A percentile compares a stretch with the other conserved stretches of the same genome.
These are phyloP conservation scores for Gymnopilus dilepis DNA, from an alignment of 768 basidiomycete genomes.

Conservation along the genomic window DNA sequence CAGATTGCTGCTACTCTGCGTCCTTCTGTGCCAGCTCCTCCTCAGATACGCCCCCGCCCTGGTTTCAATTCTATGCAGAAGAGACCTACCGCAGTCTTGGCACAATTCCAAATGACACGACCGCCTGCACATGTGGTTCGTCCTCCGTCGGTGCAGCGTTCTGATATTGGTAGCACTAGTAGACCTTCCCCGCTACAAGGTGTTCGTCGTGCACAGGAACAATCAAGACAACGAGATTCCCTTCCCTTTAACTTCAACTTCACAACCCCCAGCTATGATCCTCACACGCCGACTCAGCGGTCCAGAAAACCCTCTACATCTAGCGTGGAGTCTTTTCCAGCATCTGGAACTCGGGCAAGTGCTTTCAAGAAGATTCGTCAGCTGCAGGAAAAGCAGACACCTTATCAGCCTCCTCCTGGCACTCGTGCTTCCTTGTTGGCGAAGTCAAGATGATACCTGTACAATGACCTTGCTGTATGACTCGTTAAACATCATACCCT, in stretches of 20 bases:
- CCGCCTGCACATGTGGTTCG: not conserved
- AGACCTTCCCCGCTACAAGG: not conserved
- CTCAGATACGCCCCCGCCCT: not conserved
- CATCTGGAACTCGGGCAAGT: constrained; percentile 40
- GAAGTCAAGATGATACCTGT: not conserved
- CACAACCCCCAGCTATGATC: not conserved
- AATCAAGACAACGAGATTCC: not conserved
- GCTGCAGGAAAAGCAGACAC: constrained; percentile 37
- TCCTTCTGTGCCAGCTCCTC: not conserved
- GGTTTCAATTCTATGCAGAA: constrained; percentile 4
- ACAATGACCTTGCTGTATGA: too few species aligned
- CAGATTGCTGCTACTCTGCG: constrained; percentile 23
- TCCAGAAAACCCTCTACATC: not conserved
- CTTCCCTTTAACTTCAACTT: not conserved
- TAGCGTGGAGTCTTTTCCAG: constrained; percentile 12
- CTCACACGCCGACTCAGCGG: constrained; percentile 1
- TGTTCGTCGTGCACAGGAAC: not conserved
- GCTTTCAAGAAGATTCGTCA: constrained; percentile 36
- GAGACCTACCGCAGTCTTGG: constrained; percentile 8
- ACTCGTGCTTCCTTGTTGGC: constrained; percentile 38
- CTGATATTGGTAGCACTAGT: not conserved
- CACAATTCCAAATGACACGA: constrained; percentile 1
- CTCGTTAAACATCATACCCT: too few species aligned
- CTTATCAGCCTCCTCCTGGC: constrained; percentile 42
- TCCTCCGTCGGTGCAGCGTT: not conserved